Percentiles rank a stretch among this genome's conserved stretches.
phyloP scores from a whole-genome alignment of 192 early-diverging fungal species.

The Coemansia sp. region DNA sequence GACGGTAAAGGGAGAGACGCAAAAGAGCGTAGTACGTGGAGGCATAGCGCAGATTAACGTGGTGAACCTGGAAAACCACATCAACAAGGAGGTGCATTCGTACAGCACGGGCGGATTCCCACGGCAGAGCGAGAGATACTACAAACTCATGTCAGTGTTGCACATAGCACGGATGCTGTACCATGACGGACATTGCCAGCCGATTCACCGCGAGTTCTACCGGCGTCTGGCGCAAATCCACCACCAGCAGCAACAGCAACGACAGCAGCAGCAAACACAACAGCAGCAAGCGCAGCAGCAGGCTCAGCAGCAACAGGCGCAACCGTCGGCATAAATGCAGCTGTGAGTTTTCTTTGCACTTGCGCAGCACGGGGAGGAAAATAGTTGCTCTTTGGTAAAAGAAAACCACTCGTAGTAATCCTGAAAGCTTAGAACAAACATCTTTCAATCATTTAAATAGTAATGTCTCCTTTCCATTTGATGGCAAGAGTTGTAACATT shows the following conservation, averaged over 20 bases:
- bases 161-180: constrained; percentile 53
- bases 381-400: too few species aligned
- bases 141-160: constrained; percentile 54
- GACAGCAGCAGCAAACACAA: constrained; percentile 8
- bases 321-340: background rate
- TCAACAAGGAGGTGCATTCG: constrained; percentile 43
- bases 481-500: too few species aligned
- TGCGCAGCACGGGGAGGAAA: too few species aligned
- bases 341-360: background rate
- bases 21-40: constrained; percentile 33
- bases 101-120: constrained; percentile 50
- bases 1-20: background rate
- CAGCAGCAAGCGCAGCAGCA: constrained; percentile 8
- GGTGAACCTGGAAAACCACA: constrained; percentile 33
- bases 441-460: background rate
- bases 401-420: too few species aligned
- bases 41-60: constrained; percentile 51
- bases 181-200: constrained; percentile 52
- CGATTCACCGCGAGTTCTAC: constrained; percentile 54
- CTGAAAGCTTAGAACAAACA: background rate
- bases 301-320: constrained; percentile 13
- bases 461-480: too few species aligned
- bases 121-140: constrained; percentile 54
- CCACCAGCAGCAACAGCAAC: constrained; percentile 39
- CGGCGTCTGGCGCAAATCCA: constrained; percentile 51